Base-by-base conservation (phyloP, 1,284 basidiomycete genomes). In the Malassezia obtusa region DNA sequence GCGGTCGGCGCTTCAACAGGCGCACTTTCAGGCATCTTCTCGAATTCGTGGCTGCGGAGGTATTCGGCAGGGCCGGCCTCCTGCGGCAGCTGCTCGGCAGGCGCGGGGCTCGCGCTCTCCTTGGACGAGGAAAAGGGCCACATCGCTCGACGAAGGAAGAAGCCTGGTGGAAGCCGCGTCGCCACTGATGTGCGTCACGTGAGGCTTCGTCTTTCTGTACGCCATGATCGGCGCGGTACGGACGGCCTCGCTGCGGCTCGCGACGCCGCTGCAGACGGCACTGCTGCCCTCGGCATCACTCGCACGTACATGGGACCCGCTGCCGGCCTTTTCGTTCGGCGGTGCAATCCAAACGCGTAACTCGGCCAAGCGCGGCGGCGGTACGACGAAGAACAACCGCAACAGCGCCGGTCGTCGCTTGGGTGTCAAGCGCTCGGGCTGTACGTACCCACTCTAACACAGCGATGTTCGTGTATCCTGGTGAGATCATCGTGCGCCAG, bases 1-100 rank as follows among this genome's bases (percentile, higher is more conserved):
- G 77, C 96, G 87, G 66, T 96, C 88, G 60, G 96, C 80, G 68
- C 87, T 79, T 57, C 96, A 4, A 7, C 19, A 91, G 77, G 94
- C 89, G 65, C 94, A 78, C 25, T 65, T 77, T 86, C 85, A 45
- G 75, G 75, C 21, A 51, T 38, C 38, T 57, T 57, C 31, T 57
- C 52, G 36, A 65, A 67, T 19, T 57, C 24, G 50, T 65, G 63
- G 45, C 55, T 54, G 35, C 65, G 63, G 19, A 67, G 57, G 52
- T 63, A 65, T 31, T 48, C 47, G 7, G 40, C 21, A 6, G 45
- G 21, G 26, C 22, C 26, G 31, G 33, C 43, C n/a, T 46, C 25
- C 17, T n/a, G 40, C 35, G 32, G 39, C 15, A 32, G 24, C 19
- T 30, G n/a, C 21, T 24, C 43, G 25, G 45, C 37, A 25, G 45